Evolutionary conservation across 2,329 filamentous ascomycete genomes (phyloP).

Genomic region (Coniochaeta ligniaria): DNA sequence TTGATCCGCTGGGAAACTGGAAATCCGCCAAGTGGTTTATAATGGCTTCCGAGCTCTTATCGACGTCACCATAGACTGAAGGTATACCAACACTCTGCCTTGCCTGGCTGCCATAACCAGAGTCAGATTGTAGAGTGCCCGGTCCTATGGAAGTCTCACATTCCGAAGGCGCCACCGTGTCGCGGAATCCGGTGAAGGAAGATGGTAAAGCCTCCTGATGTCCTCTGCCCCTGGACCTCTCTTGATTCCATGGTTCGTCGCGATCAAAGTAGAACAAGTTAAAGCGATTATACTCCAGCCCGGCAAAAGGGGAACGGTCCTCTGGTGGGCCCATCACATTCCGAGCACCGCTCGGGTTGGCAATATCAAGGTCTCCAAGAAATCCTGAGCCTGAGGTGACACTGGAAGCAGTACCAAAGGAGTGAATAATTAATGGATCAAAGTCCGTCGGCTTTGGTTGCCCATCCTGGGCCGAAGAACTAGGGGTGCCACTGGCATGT

Average conservation of each 20-base stretch:
- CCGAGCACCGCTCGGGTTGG: neutral
- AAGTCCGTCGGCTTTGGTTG: neutral
- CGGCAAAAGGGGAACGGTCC: neutral
- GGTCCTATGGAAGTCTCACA: conserved; percentile 10
- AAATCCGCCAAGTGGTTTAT: conserved; percentile 25
- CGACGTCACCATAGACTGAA: conserved; percentile 35
- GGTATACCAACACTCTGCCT: conserved; percentile 34
- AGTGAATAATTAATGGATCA: neutral
- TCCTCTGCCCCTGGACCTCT: neutral
- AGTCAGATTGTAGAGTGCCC: conserved; percentile 25
- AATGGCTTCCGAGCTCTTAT: conserved; percentile 29
- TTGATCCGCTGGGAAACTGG: conserved; percentile 11
- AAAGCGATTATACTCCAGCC: neutral
- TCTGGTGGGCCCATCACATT: neutral
- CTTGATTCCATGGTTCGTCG: neutral
- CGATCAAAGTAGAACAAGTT: neutral
- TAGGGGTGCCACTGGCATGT: neutral
- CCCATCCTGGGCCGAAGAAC: neutral
- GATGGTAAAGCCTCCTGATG: conserved; percentile 1
- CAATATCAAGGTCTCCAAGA: neutral
- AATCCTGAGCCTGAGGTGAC: neutral
- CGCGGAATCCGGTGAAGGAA: conserved; percentile 3
- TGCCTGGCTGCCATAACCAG: conserved; percentile 37
- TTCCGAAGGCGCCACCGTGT: conserved; percentile 6
- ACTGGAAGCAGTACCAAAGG: neutral